Conservation (phyloP, 495 filamentous ascomycete species). For the Umbilicaria muhlenbergii region DNA sequence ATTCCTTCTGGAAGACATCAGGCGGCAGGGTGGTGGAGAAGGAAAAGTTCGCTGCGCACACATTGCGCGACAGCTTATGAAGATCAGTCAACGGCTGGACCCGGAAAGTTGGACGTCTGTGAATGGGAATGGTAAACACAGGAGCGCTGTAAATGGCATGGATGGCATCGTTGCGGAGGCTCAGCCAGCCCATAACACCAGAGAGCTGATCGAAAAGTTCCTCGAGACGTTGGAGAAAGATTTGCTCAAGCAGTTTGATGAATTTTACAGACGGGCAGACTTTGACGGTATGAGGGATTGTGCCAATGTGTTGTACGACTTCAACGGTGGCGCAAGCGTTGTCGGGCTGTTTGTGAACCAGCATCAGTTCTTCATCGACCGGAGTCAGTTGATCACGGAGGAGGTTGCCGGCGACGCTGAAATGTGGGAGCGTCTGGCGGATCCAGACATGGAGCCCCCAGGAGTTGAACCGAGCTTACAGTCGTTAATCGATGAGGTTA, state of each 20-base stretch:
- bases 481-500: constrained; percentile 82
- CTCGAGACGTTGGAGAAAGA: constrained; percentile 93
- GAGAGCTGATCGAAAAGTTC: constrained; percentile 92
- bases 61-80: constrained; percentile 75
- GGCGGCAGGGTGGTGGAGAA: constrained; percentile 62
- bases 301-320: constrained; percentile 84
- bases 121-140: constrained; percentile 33
- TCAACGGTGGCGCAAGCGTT: constrained; percentile 87
- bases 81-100: constrained; percentile 75
- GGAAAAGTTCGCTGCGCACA: constrained; percentile 79
- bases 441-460: constrained; percentile 82
- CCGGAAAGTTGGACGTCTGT: constrained; percentile 50
- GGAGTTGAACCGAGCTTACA: constrained; percentile 86
- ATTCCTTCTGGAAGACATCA: constrained; percentile 62
- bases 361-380: constrained; percentile 96
- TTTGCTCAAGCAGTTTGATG: constrained; percentile 88
- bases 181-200: constrained; percentile 43
- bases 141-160: constrained; percentile 37
- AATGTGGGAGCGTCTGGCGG: constrained; percentile 78
- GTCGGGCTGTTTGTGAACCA: constrained; percentile 96
- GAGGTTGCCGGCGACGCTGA: constrained; percentile 74
- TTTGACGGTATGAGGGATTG: constrained; percentile 95
- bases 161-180: constrained; percentile 21
- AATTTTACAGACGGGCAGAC: constrained; percentile 83
- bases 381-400: constrained; percentile 76